A percentile compares a stretch with the other conserved stretches of the same genome.
phyloP scores from a whole-genome alignment of 2,329 filamentous ascomycete species.

The Pestalotiopsis sp. region DNA sequence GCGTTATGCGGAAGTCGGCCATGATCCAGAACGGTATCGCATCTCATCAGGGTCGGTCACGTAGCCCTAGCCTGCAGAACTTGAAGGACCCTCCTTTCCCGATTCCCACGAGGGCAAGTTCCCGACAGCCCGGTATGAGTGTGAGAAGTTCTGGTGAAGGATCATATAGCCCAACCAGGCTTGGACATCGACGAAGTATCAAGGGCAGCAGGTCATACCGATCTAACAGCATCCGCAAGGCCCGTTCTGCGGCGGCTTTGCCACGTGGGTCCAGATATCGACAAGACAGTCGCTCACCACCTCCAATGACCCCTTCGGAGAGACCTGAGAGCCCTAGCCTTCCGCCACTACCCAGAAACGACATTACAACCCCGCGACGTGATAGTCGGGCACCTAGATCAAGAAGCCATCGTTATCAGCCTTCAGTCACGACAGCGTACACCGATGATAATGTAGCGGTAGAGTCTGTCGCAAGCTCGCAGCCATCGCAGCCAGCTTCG shows the following conservation, averaged over 20 bases:
- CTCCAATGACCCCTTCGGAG: slow-evolving; percentile 68
- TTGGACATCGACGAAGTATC: slow-evolving; percentile 51
- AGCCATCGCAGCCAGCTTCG: slow-evolving; percentile 62
- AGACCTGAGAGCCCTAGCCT: slow-evolving; percentile 69
- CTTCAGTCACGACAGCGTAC: slow-evolving; percentile 60
- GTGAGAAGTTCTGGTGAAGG: slow-evolving; percentile 71
- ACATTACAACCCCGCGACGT: slow-evolving; percentile 64
- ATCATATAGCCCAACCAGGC: slow-evolving; percentile 72
- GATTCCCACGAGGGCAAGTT: slow-evolving; percentile 87
- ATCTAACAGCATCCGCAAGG: slow-evolving; percentile 73
- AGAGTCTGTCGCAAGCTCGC: slow-evolving; percentile 56
- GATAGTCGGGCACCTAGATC: slow-evolving; percentile 41
- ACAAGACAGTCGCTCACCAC: slow-evolving; percentile 61
- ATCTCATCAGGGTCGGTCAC: slow-evolving; percentile 64
- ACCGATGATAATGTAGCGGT: slow-evolving; percentile 43
- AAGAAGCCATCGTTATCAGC: slow-evolving; percentile 54
- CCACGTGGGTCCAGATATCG: slow-evolving; percentile 54
- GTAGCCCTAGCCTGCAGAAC: slow-evolving; percentile 67
- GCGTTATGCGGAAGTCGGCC: slow-evolving; percentile 74
- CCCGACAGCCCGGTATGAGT: slow-evolving; percentile 69
- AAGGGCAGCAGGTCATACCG: slow-evolving; percentile 49
- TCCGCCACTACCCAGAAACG: slow-evolving; percentile 74
- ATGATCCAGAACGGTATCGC: slow-evolving; percentile 80
- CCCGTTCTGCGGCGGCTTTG: slow-evolving; percentile 79
- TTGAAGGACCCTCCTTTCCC: slow-evolving; percentile 78